These are phyloP conservation scores for Arthrocladium fulminans DNA, from an alignment of 2,329 filamentous ascomycete genomes.

Conservation along the genomic window DNA sequence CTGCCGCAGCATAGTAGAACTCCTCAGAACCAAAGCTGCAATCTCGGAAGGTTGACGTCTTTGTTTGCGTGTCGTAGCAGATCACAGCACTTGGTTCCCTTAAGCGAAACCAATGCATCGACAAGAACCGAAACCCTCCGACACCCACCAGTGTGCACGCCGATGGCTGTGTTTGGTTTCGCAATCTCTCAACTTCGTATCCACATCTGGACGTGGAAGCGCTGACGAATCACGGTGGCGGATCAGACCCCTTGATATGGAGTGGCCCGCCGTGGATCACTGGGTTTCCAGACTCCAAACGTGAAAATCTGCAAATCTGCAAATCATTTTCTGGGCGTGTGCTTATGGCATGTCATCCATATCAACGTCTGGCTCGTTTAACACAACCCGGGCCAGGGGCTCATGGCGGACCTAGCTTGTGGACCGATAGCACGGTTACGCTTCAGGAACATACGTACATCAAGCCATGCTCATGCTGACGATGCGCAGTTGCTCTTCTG, in stretches of 20 bases:
- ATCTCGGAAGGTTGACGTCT: background rate
- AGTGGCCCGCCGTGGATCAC: background rate
- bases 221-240: background rate
- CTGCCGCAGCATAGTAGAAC: background rate
- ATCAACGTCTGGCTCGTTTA: background rate
- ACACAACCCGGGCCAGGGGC: background rate
- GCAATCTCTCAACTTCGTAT: background rate
- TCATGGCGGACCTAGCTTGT: background rate
- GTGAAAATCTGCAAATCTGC: constrained; percentile 1
- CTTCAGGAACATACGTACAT: background rate
- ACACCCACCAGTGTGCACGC: background rate
- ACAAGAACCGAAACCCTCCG: background rate
- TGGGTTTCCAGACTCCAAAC: background rate
- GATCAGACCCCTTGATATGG: background rate
- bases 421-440: background rate
- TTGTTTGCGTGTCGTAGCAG: background rate
- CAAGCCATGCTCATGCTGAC: background rate
- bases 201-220: background rate
- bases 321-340: constrained; percentile 3
- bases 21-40: background rate
- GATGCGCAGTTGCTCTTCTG: background rate
- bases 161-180: background rate
- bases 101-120: background rate
- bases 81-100: too few relatives aligned
- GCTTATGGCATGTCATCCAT: background rate